These are phyloP conservation scores for Colletotrichum echinochloae DNA, from an alignment of 2,329 filamentous ascomycete species.

Conservation along the genomic window DNA sequence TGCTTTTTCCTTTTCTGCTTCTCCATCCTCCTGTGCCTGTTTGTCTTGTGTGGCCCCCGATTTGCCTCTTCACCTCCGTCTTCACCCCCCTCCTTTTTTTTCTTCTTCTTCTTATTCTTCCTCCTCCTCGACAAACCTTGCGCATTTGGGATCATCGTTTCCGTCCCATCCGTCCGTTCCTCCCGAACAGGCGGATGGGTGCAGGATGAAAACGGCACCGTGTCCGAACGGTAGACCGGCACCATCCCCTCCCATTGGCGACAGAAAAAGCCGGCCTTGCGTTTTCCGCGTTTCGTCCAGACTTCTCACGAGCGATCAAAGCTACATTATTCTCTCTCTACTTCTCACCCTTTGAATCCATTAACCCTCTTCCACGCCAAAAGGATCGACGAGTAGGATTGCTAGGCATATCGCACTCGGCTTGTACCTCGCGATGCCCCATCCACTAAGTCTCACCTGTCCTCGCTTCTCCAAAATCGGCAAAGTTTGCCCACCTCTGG, in stretches of 20 bases:
- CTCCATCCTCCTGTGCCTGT: background rate
- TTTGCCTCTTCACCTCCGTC: conserved; percentile 8
- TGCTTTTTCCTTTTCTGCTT: conserved; percentile 1
- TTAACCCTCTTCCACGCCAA: background rate
- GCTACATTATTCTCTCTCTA: background rate
- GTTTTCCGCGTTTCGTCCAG: conserved; percentile 39
- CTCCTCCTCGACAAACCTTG: background rate
- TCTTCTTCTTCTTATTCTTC: too few relatives aligned
- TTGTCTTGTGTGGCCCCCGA: conserved; percentile 14
- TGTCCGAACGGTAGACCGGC: conserved; percentile 15
- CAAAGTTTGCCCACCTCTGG: background rate
- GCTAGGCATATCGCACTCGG: conserved; percentile 18
- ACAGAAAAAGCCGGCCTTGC: conserved; percentile 28
- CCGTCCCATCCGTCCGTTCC: conserved; percentile 2
- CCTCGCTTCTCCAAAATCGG: background rate
- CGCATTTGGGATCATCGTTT: conserved; percentile 25
- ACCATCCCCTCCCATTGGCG: background rate
- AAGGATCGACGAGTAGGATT: background rate
- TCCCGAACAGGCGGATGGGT: background rate
- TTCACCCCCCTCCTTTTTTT: too few relatives aligned
- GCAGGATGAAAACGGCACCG: conserved; percentile 16
- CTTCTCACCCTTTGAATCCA: background rate
- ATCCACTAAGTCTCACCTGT: conserved; percentile 3
- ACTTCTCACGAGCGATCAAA: conserved; percentile 6
- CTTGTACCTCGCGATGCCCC: conserved; percentile 10